A percentile compares a stretch with the other conserved stretches of the same genome.
Conservation (phyloP, 371 early-diverging fungal species). For the Neoconidiobolus thromboides region DNA sequence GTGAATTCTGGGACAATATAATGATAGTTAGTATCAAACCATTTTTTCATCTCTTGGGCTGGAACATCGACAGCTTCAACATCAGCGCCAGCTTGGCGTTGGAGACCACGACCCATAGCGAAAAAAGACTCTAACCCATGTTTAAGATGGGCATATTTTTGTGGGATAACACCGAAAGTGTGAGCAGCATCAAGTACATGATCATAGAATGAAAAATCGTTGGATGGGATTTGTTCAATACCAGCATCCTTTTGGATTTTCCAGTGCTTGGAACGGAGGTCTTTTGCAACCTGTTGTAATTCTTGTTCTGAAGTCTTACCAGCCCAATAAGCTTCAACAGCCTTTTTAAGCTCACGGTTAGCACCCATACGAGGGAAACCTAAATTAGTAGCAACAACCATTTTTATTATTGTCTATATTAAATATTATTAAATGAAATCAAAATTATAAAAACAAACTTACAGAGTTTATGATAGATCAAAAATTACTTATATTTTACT, state of each 20-base stretch:
- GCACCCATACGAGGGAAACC: conserved; percentile 67
- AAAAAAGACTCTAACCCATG: conserved; percentile 69
- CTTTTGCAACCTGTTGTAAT: conserved; percentile 47
- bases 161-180: conserved; percentile 57
- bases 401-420: conserved; percentile 7
- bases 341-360: conserved; percentile 75
- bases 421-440: too few relatives aligned
- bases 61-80: conserved; percentile 57
- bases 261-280: conserved; percentile 80
- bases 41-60: conserved; percentile 90
- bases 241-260: conserved; percentile 58
- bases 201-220: conserved; percentile 91
- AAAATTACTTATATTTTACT: too few relatives aligned
- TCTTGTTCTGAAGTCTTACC: conserved; percentile 60
- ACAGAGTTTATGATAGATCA: too few relatives aligned
- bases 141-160: conserved; percentile 41
- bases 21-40: conserved; percentile 93
- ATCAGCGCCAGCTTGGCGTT: conserved; percentile 38
- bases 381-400: conserved; percentile 53
- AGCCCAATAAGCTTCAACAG: conserved; percentile 82
- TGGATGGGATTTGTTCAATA: conserved; percentile 67
- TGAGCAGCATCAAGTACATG: conserved; percentile 77
- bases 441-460: too few relatives aligned
- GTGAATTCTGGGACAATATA: conserved; percentile 79
- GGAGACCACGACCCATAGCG: conserved; percentile 92